phyloP scores from a whole-genome alignment of 768 basidiomycete genomes.

The Leccinum longicurvipes region DNA sequence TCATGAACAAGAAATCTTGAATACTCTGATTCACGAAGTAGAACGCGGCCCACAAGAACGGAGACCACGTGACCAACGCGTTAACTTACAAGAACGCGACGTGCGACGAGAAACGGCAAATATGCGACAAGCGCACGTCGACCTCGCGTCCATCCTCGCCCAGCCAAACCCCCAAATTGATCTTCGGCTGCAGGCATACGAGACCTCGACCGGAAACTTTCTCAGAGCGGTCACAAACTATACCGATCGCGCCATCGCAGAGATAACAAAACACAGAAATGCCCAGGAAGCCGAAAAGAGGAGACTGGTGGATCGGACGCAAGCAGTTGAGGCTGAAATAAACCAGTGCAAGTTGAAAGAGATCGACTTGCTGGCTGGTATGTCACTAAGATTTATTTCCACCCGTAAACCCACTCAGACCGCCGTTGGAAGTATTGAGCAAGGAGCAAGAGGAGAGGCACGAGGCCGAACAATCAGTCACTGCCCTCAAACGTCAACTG shows the following conservation, averaged over 20 bases:
- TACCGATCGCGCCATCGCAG: slow-evolving; percentile 65
- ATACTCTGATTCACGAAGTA: too few species aligned
- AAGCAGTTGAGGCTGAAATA: slow-evolving; percentile 64
- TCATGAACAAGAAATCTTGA: not conserved
- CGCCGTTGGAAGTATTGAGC: slow-evolving; percentile 48
- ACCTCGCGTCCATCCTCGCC: slow-evolving; percentile 56
- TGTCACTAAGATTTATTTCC: slow-evolving; percentile 21
- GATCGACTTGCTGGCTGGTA: slow-evolving; percentile 75
- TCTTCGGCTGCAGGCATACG: slow-evolving; percentile 56
- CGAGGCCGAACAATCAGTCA: slow-evolving; percentile 60
- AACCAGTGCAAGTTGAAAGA: slow-evolving; percentile 75
- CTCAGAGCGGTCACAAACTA: slow-evolving; percentile 69
- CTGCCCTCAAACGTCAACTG: slow-evolving; percentile 64
- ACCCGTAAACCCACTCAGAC: not conserved
- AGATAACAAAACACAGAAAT: slow-evolving; percentile 65
- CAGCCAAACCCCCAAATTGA: slow-evolving; percentile 60
- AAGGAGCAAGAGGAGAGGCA: slow-evolving; percentile 71
- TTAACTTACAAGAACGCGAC: not conserved
- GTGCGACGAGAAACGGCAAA: too few species aligned
- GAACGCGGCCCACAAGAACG: slow-evolving; percentile 5
- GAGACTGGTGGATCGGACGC: slow-evolving; percentile 55
- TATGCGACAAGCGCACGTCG: slow-evolving; percentile 48
- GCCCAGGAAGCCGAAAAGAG: slow-evolving; percentile 62
- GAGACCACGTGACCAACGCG: slow-evolving; percentile 26
- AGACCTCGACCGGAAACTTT: slow-evolving; percentile 67